phyloP scores from a whole-genome alignment of 306 rosid species.

The Casuarina equisetifolia region DNA sequence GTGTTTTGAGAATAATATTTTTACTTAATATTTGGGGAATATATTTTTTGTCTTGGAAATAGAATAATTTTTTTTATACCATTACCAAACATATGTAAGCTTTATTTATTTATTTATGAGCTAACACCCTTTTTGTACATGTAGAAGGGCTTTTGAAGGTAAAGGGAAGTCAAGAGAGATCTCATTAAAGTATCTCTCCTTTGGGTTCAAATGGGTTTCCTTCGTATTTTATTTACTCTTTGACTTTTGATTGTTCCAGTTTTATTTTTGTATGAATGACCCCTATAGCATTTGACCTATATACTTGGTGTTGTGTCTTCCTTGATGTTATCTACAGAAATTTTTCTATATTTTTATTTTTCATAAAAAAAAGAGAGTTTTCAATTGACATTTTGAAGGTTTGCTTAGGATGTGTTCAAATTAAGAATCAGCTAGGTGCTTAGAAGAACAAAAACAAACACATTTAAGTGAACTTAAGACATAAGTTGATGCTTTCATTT shows the following conservation, averaged over 20 bases:
- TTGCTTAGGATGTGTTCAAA: slow-evolving; percentile 58
- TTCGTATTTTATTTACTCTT: neutral
- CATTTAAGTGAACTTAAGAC: slow-evolving; percentile 57
- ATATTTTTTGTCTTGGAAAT: no score
- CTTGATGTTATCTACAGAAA: neutral
- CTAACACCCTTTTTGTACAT: slow-evolving; percentile 16
- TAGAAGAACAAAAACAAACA: slow-evolving; percentile 58
- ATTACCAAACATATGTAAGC: no score
- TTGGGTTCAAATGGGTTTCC: neutral
- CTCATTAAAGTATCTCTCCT: no score
- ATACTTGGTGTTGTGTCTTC: no score
- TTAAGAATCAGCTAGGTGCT: slow-evolving; percentile 68
- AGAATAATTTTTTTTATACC: no score
- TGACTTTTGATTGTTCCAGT: neutral
- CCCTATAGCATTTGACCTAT: neutral
- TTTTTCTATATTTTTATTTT: neutral
- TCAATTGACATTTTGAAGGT: slow-evolving; percentile 34
- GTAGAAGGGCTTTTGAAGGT: neutral
- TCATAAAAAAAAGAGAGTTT: slow-evolving; percentile 14
- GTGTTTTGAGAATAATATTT: no score
- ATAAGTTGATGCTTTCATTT: slow-evolving; percentile 44
- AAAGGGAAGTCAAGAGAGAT: neutral
- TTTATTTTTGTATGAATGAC: neutral
- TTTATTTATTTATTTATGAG: no score
- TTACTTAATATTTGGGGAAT: no score